Evolutionary conservation across 805 yeast species (phyloP).

Genomic region (Ogataea siamensis): DNA sequence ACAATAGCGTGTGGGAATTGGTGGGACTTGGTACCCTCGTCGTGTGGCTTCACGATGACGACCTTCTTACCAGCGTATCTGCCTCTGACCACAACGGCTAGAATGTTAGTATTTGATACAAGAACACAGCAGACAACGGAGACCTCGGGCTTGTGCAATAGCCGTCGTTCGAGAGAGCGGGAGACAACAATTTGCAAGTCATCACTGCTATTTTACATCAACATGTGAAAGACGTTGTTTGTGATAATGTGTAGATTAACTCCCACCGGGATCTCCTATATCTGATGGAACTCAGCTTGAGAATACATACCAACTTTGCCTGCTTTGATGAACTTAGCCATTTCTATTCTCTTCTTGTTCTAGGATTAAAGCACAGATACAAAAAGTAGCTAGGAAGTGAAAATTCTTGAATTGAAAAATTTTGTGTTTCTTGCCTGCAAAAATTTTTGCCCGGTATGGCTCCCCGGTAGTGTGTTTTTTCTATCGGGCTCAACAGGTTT

Average conservation of each 20-base stretch:
- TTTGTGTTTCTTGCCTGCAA: slow-evolving; percentile 8
- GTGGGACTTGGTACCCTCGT: slow-evolving; percentile 98
- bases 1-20: slow-evolving; percentile 99
- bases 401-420: slow-evolving; percentile 17
- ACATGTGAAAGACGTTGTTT: no score
- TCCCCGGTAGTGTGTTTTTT: neutral
- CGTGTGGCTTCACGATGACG: slow-evolving; percentile 96
- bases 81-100: slow-evolving; percentile 99
- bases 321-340: slow-evolving; percentile 99
- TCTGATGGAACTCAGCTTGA: neutral
- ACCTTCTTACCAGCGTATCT: slow-evolving; percentile 99
- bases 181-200: neutral
- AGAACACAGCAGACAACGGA: neutral
- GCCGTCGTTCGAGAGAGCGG: no score
- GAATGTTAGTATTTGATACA: slow-evolving; percentile 34
- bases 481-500: neutral
- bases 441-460: slow-evolving; percentile 2
- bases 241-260: no score
- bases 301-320: slow-evolving; percentile 95
- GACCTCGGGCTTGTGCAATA: no score
- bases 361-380: slow-evolving; percentile 8
- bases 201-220: neutral
- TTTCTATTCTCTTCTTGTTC: slow-evolving; percentile 37
- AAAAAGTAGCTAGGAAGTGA: slow-evolving; percentile 13
- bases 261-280: neutral